phyloP scores from a whole-genome alignment of 257 asterid species.

The Cruciata laevipes region DNA sequence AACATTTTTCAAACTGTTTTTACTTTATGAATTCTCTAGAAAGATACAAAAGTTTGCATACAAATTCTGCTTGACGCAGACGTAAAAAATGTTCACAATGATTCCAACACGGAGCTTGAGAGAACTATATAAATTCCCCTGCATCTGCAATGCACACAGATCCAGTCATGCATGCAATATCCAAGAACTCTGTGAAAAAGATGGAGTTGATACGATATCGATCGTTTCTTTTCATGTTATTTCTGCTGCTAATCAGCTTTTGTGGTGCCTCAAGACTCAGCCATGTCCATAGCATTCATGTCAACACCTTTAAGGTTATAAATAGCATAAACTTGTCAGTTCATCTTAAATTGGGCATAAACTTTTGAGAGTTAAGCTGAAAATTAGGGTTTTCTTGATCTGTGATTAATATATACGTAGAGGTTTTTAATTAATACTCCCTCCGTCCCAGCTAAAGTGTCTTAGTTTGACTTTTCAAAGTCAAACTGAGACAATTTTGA shows the following conservation, averaged over 20 bases:
- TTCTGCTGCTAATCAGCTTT: neutral
- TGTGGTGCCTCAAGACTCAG: neutral
- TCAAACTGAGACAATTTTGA: too few species aligned
- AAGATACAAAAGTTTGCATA: neutral
- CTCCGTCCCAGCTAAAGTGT: too few species aligned
- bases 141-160: neutral
- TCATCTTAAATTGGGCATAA: neutral
- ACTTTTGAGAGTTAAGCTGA: too few species aligned
- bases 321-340: too few species aligned
- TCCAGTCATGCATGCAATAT: neutral
- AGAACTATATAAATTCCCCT: neutral
- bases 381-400: too few species aligned
- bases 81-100: too few species aligned
- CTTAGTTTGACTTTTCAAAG: too few species aligned
- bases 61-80: neutral
- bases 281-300: neutral
- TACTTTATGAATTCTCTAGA: neutral
- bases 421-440: too few species aligned
- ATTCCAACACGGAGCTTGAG: too few species aligned
- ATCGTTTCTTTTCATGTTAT: neutral
- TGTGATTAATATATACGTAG: too few species aligned
- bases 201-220: neutral
- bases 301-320: constrained; percentile 8
- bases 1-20: too few species aligned
- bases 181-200: neutral